Evolutionary conservation across 2,329 filamentous ascomycete species (phyloP).

Genomic region (Pseudocercospora vitis): DNA sequence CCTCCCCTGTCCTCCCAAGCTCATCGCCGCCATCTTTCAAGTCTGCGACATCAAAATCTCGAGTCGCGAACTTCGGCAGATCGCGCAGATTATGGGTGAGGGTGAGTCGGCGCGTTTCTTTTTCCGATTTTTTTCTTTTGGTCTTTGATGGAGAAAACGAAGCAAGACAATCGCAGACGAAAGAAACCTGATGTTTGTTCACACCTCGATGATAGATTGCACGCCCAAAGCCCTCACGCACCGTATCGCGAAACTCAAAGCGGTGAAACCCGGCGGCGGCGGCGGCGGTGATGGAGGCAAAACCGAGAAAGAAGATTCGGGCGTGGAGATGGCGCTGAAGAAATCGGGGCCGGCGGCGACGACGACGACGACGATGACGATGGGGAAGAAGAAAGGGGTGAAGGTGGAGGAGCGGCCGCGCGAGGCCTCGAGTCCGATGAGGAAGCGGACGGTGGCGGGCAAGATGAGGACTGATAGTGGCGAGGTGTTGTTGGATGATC

Average conservation of each 20-base stretch:
- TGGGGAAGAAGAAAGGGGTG: not conserved
- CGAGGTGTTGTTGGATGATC: slow-evolving; percentile 16
- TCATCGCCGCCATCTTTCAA: slow-evolving; percentile 33
- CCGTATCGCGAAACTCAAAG: slow-evolving; percentile 31
- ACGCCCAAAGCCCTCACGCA: slow-evolving; percentile 38
- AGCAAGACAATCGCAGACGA: not conserved
- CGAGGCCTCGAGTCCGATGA: not conserved
- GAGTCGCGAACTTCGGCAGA: slow-evolving; percentile 22
- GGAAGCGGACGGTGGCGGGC: not conserved
- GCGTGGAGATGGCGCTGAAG: not conserved
- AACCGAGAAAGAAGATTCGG: too few relatives aligned
- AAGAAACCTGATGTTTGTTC: not conserved
- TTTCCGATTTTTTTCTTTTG: not conserved
- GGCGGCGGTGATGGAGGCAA: not conserved
- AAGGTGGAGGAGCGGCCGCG: not conserved
- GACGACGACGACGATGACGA: not conserved
- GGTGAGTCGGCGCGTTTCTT: too few relatives aligned
- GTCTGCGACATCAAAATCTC: slow-evolving; percentile 35
- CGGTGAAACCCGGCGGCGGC: slow-evolving; percentile 2
- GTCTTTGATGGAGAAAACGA: not conserved
- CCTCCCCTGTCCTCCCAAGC: slow-evolving; percentile 17
- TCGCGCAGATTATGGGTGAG: slow-evolving; percentile 34
- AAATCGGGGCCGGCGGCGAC: not conserved
- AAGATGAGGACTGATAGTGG: slow-evolving; percentile 16
- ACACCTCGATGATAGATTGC: slow-evolving; percentile 26